Evolutionary conservation across 1,284 basidiomycete genomes (phyloP).

Genomic region (Ceratobasidium sp.): DNA sequence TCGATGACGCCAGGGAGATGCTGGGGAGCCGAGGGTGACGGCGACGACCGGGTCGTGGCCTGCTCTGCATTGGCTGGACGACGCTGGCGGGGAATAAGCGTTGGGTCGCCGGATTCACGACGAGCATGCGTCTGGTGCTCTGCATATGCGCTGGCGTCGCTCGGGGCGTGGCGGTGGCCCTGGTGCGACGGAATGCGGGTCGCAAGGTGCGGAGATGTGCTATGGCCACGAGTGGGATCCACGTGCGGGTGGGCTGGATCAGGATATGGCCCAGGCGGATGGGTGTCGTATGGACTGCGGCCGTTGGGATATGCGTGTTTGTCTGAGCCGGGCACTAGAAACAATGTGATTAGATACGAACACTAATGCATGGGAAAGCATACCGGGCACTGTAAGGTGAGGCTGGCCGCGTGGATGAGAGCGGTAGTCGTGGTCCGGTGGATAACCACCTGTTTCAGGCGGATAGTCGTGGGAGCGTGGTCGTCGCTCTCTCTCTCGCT

Average conservation of each 20-base stretch:
- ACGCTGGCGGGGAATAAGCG: slow-evolving; percentile 27
- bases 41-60: slow-evolving; percentile 21
- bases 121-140: slow-evolving; percentile 7
- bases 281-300: slow-evolving; percentile 33
- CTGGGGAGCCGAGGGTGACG: slow-evolving; percentile 26
- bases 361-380: background rate
- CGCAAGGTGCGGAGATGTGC: slow-evolving; percentile 26
- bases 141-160: slow-evolving; percentile 16
- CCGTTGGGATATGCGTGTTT: slow-evolving; percentile 20
- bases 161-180: slow-evolving; percentile 32
- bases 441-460: background rate
- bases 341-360: background rate
- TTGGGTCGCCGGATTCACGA: slow-evolving; percentile 27
- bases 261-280: slow-evolving; percentile 29
- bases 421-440: slow-evolving; percentile 29
- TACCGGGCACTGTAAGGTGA: slow-evolving; percentile 35
- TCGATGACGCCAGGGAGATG: slow-evolving; percentile 1
- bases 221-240: slow-evolving; percentile 28
- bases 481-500: slow-evolving; percentile 2
- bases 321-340: slow-evolving; percentile 20
- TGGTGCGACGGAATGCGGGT: slow-evolving; percentile 31
- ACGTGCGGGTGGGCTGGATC: slow-evolving; percentile 31
- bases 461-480: slow-evolving; percentile 12
- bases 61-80: slow-evolving; percentile 31
- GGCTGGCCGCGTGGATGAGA: slow-evolving; percentile 35